Base-by-base conservation (phyloP, 1,284 basidiomycete genomes). In the Fereydounia khargensis region DNA sequence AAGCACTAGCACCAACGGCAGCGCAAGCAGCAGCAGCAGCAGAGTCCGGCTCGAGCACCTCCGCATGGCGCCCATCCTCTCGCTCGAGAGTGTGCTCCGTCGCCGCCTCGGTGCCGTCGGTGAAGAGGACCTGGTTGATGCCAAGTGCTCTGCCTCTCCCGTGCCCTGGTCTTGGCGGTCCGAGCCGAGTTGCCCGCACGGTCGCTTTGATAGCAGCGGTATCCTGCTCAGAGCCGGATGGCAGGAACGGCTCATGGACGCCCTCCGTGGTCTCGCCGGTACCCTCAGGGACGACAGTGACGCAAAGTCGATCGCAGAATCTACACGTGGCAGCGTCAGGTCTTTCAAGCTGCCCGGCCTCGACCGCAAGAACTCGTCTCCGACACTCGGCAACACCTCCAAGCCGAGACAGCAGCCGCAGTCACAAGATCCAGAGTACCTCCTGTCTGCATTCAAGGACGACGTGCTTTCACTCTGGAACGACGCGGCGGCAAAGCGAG, bases 11-110 rank as follows among this genome's bases (percentile, higher is more conserved):
- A 47, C 30, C 18, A 47, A 10, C 4, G 1, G n/a, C 43, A 47
- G 21, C 17, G 47, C 16, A 46, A 45, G 22, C 39, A 25, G 22
- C 8, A 16, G 11, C 42, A 55, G 27, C 13, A 45, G 17, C 20
- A 10, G 28, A 4, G 28, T 16, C 11, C 28, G 13, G 6, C 13
- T 30, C 28, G 19, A 23, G 14, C 33, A 35, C 17, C 34, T 44
- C 19, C 34, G 31, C 9, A 11, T 44, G 14, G 42, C 42, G 3
- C 42, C 42, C 9, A 34, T 44, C n/a, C 34, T 44, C 21, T 36
- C 42, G n/a, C 23, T 44, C 18, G 34, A 44, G 30, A 13, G 20
- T 5, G 30, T 9, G 9, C 16, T 44, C n/a, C 25, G 42, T 2
- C 23, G 30, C 7, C 17, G 32, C 14, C 34, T 44, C 3, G 42